Conservation (phyloP, 805 yeast species). For the Schwanniomyces yamadae region DNA sequence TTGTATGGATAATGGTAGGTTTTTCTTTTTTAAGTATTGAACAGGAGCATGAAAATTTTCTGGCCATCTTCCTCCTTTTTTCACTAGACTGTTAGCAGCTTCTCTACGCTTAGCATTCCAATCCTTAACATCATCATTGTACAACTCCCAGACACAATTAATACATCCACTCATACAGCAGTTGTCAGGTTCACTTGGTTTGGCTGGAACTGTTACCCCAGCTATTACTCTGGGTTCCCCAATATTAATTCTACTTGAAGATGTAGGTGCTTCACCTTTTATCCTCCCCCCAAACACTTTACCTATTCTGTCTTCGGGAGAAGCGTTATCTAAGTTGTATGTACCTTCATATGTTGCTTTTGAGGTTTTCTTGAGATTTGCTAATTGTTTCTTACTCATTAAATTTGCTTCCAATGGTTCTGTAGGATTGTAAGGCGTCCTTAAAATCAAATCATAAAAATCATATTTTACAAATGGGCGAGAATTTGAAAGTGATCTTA, state of each 20-base stretch:
- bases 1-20: constrained; percentile 36
- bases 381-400: constrained; percentile 20
- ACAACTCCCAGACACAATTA: constrained; percentile 95
- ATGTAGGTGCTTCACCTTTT: constrained; percentile 48
- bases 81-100: constrained; percentile 49
- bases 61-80: constrained; percentile 45
- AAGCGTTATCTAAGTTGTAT: constrained; percentile 24
- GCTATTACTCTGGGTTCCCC: constrained; percentile 39
- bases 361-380: constrained; percentile 17
- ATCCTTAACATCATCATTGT: constrained; percentile 80
- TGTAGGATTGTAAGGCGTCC: constrained; percentile 32
- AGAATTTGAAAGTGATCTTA: background rate
- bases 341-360: constrained; percentile 32
- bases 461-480: background rate
- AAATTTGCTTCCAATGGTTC: constrained; percentile 32
- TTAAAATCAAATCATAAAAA: constrained; percentile 37
- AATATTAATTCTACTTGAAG: constrained; percentile 35
- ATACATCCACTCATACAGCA: constrained; percentile 98
- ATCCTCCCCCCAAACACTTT: constrained; percentile 57
- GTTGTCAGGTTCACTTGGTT: constrained; percentile 88
- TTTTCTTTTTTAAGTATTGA: constrained; percentile 25
- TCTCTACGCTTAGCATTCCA: constrained; percentile 64
- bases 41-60: constrained; percentile 42
- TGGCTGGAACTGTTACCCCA: constrained; percentile 78
- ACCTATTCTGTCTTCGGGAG: constrained; percentile 48